A percentile compares a stretch with the other conserved stretches of the same genome.
Conservation (phyloP, 306 rosid genomes). For the Quercus gilva region DNA sequence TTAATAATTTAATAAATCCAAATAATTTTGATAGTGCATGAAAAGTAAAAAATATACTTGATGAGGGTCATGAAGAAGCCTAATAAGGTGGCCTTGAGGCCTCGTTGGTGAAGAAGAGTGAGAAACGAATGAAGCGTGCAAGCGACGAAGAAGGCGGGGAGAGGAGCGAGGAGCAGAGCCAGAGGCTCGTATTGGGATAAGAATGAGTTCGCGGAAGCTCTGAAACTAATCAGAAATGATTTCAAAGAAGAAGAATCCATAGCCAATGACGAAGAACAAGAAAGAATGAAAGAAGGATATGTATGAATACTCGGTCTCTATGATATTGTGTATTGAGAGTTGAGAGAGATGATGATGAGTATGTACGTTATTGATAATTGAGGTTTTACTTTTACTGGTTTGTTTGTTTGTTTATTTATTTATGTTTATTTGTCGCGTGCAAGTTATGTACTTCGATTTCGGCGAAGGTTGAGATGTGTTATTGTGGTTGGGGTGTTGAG, state of each 20-base stretch:
- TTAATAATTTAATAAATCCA: background rate
- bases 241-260: conserved; percentile 36
- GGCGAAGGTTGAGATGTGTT: too few species aligned
- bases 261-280: background rate
- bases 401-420: too few species aligned
- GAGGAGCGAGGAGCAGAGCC: conserved; percentile 43
- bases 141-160: conserved; percentile 33
- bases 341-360: too few species aligned
- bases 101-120: conserved; percentile 28
- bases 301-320: too few species aligned
- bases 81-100: conserved; percentile 37
- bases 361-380: too few species aligned
- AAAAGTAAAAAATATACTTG: conserved; percentile 23
- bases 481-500: too few species aligned
- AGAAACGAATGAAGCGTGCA: conserved; percentile 31
- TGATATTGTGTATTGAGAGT: too few species aligned
- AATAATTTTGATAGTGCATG: background rate
- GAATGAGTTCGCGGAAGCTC: conserved; percentile 34
- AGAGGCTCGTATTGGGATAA: conserved; percentile 48
- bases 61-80: conserved; percentile 35
- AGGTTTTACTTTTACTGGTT: too few species aligned
- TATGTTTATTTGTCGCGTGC: too few species aligned
- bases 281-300: background rate
- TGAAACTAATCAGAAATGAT: background rate
- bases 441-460: too few species aligned